Evolutionary conservation across 73 alveolate genomes (phyloP).

Genomic region (Paramecium pentaurelia): DNA sequence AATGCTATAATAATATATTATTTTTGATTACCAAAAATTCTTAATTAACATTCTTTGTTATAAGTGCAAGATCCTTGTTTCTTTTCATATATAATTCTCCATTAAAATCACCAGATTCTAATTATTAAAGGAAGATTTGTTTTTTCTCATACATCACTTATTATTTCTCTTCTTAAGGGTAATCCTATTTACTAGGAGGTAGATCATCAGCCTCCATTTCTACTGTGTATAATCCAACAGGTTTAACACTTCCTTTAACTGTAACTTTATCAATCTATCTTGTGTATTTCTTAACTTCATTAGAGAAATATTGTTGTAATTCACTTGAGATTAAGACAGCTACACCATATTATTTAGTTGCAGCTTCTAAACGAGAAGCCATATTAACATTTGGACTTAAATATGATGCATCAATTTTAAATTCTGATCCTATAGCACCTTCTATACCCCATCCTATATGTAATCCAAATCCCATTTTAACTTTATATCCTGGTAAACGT

Average conservation of each 20-base stretch:
- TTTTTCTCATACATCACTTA: slow-evolving; percentile 56
- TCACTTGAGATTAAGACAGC: slow-evolving; percentile 78
- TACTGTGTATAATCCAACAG: slow-evolving; percentile 73
- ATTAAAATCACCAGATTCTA: slow-evolving; percentile 37
- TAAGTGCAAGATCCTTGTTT: slow-evolving; percentile 40
- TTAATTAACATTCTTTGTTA: neutral
- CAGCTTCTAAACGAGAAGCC: slow-evolving; percentile 90
- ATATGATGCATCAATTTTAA: slow-evolving; percentile 90
- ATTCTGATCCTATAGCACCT: slow-evolving; percentile 94
- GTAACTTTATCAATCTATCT: slow-evolving; percentile 85
- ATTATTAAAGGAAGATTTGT: neutral
- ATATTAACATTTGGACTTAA: slow-evolving; percentile 88
- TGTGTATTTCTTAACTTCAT: slow-evolving; percentile 46
- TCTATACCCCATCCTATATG: slow-evolving; percentile 98
- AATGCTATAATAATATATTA: neutral
- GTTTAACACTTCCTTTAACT: slow-evolving; percentile 76
- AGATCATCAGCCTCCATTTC: slow-evolving; percentile 69
- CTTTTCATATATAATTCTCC: slow-evolving; percentile 5
- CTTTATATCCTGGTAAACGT: slow-evolving; percentile 82
- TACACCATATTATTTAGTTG: slow-evolving; percentile 86
- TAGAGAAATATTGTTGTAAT: slow-evolving; percentile 68
- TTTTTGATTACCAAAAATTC: neutral
- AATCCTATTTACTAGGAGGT: slow-evolving; percentile 57
- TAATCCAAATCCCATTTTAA: slow-evolving; percentile 96
- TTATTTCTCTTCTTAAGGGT: neutral